Conservation (phyloP, 2,329 filamentous ascomycete species). For the Herpotrichia juniperi region DNA sequence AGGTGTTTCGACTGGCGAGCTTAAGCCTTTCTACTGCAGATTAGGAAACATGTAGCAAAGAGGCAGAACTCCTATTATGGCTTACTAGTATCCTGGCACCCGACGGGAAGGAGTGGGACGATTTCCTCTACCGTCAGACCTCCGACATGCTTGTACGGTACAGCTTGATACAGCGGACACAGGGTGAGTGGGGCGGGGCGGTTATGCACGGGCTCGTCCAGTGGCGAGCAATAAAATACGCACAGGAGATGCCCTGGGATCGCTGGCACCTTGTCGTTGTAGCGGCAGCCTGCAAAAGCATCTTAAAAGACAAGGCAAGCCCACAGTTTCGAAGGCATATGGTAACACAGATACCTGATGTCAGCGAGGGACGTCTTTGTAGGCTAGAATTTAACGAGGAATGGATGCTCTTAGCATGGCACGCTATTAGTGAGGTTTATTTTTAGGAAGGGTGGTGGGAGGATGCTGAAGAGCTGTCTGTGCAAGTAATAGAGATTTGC, state of each 20-base stretch:
- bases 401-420: not conserved
- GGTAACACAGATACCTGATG: not conserved
- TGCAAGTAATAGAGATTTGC: too few species aligned
- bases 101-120: constrained; percentile 3
- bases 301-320: not conserved
- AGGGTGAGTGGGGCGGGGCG: constrained; percentile 3
- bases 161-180: constrained; percentile 3
- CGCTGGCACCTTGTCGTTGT: constrained; percentile 2
- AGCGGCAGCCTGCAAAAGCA: not conserved
- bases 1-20: constrained; percentile 10
- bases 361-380: not conserved
- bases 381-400: not conserved
- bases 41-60: not conserved
- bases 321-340: constrained; percentile 1
- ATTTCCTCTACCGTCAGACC: constrained; percentile 3
- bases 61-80: not conserved
- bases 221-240: constrained; percentile 7
- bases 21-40: constrained; percentile 1
- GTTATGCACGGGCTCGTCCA: constrained; percentile 9
- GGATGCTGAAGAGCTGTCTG: too few species aligned
- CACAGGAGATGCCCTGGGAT: constrained; percentile 4
- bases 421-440: not conserved
- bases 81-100: not conserved
- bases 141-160: constrained; percentile 4
- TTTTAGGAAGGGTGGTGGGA: not conserved